Percentiles rank a stretch among this genome's conserved stretches.
These are phyloP conservation scores for Debaryomycetaceae sp. DNA, from an alignment of 1,139 yeast genomes.

Conservation along the genomic window DNA sequence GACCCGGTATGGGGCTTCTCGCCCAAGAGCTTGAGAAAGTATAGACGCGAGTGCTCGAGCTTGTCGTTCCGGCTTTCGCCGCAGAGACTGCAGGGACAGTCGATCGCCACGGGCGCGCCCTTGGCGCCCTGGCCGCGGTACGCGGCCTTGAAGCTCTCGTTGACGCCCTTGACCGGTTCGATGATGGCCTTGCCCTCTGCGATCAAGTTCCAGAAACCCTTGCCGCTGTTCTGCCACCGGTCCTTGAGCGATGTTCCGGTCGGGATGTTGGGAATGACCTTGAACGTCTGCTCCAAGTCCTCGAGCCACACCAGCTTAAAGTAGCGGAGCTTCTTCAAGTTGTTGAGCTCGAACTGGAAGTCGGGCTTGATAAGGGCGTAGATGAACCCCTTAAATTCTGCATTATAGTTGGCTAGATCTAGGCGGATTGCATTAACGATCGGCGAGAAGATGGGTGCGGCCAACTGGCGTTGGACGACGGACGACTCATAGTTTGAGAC, in stretches of 20 bases:
- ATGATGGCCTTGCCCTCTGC: constrained; percentile 74
- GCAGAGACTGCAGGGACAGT: constrained; percentile 70
- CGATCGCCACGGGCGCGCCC: constrained; percentile 53
- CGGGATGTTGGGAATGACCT: constrained; percentile 22
- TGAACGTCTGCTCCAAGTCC: constrained; percentile 61
- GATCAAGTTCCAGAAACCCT: constrained; percentile 51
- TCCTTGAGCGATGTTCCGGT: constrained; percentile 24
- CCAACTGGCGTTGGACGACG: constrained; percentile 11
- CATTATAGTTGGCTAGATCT: constrained; percentile 38
- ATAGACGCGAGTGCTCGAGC: constrained; percentile 68
- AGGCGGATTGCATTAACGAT: constrained; percentile 45
- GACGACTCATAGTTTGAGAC: not conserved
- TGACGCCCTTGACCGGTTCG: constrained; percentile 80
- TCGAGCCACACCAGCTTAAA: constrained; percentile 58
- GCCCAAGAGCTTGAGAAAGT: constrained; percentile 43
- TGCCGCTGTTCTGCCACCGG: constrained; percentile 33
- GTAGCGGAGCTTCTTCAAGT: constrained; percentile 45
- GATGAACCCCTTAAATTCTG: constrained; percentile 31
- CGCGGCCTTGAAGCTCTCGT: constrained; percentile 46
- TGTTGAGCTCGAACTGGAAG: constrained; percentile 27
- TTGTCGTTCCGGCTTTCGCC: constrained; percentile 64
- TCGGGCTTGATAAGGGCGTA: constrained; percentile 23
- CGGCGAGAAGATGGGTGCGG: constrained; percentile 38
- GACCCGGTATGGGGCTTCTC: constrained; percentile 6
- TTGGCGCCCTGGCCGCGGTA: constrained; percentile 2